Evolutionary conservation across 371 early-diverging fungal species (phyloP).

Genomic region (Actinomortierella ambigua): DNA sequence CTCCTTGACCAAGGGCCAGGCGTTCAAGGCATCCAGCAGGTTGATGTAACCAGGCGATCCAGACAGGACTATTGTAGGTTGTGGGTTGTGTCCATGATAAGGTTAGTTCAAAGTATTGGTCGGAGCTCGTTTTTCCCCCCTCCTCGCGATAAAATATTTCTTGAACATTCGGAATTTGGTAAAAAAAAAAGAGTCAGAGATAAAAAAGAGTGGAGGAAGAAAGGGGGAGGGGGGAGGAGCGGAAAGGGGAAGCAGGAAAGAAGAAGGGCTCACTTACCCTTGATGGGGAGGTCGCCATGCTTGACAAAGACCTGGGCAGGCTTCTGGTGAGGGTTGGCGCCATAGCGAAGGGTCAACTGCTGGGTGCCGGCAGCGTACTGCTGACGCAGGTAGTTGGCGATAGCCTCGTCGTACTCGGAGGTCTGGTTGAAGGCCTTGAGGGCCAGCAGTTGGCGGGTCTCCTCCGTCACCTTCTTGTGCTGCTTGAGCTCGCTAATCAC

Average conservation of each 20-base stretch:
- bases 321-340: conserved; percentile 98
- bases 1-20: conserved; percentile 95
- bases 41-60: conserved; percentile 98
- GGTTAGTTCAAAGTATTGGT: too few species aligned
- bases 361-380: conserved; percentile 79
- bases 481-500: conserved; percentile 77
- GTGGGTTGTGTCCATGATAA: not conserved
- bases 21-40: conserved; percentile 94
- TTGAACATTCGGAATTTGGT: too few species aligned
- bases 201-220: conserved; percentile 21
- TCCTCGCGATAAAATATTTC: too few species aligned
- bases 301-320: conserved; percentile 92
- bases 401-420: conserved; percentile 94
- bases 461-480: conserved; percentile 49
- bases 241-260: conserved; percentile 6
- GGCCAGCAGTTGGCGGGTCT: conserved; percentile 54
- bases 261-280: conserved; percentile 47
- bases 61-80: conserved; percentile 64
- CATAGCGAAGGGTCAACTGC: conserved; percentile 92
- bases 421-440: conserved; percentile 91
- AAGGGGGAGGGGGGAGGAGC: conserved; percentile 33
- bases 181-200: not conserved
- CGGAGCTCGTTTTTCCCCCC: too few species aligned
- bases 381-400: conserved; percentile 92
- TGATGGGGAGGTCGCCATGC: conserved; percentile 87